These are phyloP conservation scores for Yamadazyma mexicana DNA, from an alignment of 1,139 yeast genomes.

Conservation along the genomic window DNA sequence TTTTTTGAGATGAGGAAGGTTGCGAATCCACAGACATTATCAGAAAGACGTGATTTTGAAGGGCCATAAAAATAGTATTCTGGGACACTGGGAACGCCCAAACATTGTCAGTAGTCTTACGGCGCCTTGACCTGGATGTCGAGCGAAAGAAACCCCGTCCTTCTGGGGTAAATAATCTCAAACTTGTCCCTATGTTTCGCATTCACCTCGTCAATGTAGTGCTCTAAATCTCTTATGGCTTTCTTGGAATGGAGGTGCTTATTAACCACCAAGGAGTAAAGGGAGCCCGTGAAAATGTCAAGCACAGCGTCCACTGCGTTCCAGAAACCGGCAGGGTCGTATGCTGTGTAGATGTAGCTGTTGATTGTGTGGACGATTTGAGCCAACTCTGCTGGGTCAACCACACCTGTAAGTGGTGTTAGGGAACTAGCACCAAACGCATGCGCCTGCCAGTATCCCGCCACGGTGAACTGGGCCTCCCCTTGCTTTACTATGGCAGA, in stretches of 20 bases:
- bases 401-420: constrained; percentile 51
- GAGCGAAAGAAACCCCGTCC: constrained; percentile 59
- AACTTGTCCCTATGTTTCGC: constrained; percentile 22
- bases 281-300: constrained; percentile 48
- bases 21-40: no score
- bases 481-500: constrained; percentile 48
- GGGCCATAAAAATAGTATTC: neutral
- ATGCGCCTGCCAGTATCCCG: constrained; percentile 42
- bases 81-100: no score
- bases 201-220: constrained; percentile 47
- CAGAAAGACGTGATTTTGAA: no score
- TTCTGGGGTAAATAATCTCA: constrained; percentile 51
- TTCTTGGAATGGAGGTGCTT: constrained; percentile 20
- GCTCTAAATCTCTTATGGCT: constrained; percentile 41
- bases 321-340: constrained; percentile 31
- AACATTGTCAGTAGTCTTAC: no score
- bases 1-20: constrained; percentile 1
- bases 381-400: constrained; percentile 35
- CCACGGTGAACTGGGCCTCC: constrained; percentile 24
- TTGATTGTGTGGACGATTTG: constrained; percentile 50
- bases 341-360: constrained; percentile 37
- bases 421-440: constrained; percentile 53
- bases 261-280: constrained; percentile 24
- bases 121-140: constrained; percentile 11
- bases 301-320: constrained; percentile 42